Conservation (phyloP, 1,284 basidiomycete species). For the Malassezia slooffiae region DNA sequence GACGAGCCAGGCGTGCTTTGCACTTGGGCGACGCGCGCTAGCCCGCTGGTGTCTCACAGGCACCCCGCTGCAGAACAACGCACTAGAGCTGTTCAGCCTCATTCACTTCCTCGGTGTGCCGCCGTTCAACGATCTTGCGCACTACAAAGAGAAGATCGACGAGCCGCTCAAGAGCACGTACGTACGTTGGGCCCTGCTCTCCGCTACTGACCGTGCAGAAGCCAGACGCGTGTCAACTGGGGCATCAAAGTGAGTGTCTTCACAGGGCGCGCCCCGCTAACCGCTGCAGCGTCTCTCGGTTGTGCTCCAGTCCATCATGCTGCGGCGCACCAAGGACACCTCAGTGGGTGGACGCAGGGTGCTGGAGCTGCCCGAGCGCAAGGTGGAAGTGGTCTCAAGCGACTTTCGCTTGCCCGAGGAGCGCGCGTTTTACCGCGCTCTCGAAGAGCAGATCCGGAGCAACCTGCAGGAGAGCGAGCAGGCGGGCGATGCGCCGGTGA, state of each 20-base stretch:
- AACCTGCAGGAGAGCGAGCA: conserved; percentile 52
- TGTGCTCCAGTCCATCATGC: conserved; percentile 76
- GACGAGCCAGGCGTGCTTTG: conserved; percentile 64
- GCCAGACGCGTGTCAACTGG: conserved; percentile 32
- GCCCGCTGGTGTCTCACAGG: conserved; percentile 47
- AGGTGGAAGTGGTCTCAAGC: conserved; percentile 59
- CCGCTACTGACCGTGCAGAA: conserved; percentile 8
- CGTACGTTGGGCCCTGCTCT: background rate
- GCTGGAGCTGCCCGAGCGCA: conserved; percentile 68
- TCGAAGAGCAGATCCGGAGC: conserved; percentile 64
- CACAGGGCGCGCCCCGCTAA: conserved; percentile 53
- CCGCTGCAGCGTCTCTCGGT: conserved; percentile 52
- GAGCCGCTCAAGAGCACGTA: conserved; percentile 55
- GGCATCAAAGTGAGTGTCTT: conserved; percentile 24
- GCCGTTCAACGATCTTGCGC: conserved; percentile 68
- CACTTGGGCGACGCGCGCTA: conserved; percentile 49
- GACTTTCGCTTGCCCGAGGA: conserved; percentile 54
- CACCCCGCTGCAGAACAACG: conserved; percentile 61
- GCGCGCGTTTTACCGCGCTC: conserved; percentile 64
- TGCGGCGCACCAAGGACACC: conserved; percentile 73
- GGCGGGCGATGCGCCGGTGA: conserved; percentile 53
- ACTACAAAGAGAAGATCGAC: conserved; percentile 67
- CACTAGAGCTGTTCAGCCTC: conserved; percentile 77
- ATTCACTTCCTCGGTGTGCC: conserved; percentile 76
- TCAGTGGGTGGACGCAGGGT: conserved; percentile 62